Evolutionary conservation across 2,329 filamentous ascomycete genomes (phyloP), one percentile per base, ranked within the genome.

Genomic region (Nemania sp.): DNA sequence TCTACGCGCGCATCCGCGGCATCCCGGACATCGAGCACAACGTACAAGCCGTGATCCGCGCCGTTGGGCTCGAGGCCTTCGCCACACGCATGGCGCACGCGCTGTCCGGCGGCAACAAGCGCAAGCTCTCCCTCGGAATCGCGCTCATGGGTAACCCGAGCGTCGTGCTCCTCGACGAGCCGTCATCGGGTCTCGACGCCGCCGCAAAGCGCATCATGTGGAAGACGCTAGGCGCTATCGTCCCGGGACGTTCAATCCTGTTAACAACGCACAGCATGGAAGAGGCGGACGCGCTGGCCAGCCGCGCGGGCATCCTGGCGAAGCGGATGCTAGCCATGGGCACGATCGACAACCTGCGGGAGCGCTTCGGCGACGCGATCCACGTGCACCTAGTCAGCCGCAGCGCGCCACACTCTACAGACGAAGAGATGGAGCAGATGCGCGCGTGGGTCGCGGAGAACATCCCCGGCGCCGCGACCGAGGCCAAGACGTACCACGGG

Each of bases 241-340:
- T 88, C 0, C 81, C 84, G 0, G 91, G 91, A 0, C 82, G 92
- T n/a, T 89, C 87, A 0, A 83, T 97, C 14, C 78, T 97, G 1
- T 80, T 97, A 15, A 97, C 93, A 0, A 97, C 93, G 0, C 93
- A 97, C 70, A 90, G 84, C 43, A 96, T 97, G 91, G 92, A 97
- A 70, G 93, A 97, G 73, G 93, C 92, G 0, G 91, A 96, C 66
- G 91, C 91, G 1, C 78, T 97, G 2, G 92, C 92, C 0, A 85
- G 84, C 24, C 81, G 91, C 1, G 91, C 89, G 0, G 93, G 91
- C 11, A 96, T 97, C 61, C 84, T 97, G 73, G 90, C 91, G 7
- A 82, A 83, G 62, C 81, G 86, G 26, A 95, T 97, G 91, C 78
- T 97, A 19, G 92, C 91, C 0, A 78, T 94, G 7, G 92, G 92